Evolutionary conservation across 345 rosid genomes (phyloP).

Genomic region (Eucalyptus melliodora): DNA sequence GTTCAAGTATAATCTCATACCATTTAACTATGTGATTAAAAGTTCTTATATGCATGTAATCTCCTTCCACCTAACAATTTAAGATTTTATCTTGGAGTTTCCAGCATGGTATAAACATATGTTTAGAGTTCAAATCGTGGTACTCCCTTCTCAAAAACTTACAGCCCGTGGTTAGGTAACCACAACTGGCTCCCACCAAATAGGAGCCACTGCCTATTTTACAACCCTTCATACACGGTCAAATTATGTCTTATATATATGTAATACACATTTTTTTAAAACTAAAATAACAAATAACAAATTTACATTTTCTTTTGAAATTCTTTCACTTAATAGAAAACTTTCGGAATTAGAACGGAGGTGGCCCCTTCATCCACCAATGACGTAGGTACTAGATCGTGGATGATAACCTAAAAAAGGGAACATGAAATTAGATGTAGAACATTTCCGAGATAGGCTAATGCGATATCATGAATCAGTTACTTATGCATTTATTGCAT

Average conservation of each 20-base stretch:
- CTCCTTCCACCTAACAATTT: neutral
- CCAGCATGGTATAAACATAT: neutral
- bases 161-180: neutral
- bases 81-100: neutral
- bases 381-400: neutral
- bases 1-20: neutral
- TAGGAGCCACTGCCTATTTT: neutral
- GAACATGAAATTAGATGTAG: neutral
- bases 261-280: neutral
- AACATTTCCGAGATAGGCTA: neutral
- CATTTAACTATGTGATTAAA: neutral
- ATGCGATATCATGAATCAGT: neutral
- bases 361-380: neutral
- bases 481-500: neutral
- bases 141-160: neutral
- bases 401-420: neutral
- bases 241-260: neutral
- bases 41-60: neutral
- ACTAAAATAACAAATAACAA: neutral
- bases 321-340: neutral
- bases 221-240: neutral
- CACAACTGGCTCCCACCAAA: neutral
- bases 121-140: neutral
- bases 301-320: neutral
- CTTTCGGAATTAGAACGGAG: neutral